phyloP scores from a whole-genome alignment of 2,329 filamentous ascomycete species.

The Colletotrichum gigasporum region DNA sequence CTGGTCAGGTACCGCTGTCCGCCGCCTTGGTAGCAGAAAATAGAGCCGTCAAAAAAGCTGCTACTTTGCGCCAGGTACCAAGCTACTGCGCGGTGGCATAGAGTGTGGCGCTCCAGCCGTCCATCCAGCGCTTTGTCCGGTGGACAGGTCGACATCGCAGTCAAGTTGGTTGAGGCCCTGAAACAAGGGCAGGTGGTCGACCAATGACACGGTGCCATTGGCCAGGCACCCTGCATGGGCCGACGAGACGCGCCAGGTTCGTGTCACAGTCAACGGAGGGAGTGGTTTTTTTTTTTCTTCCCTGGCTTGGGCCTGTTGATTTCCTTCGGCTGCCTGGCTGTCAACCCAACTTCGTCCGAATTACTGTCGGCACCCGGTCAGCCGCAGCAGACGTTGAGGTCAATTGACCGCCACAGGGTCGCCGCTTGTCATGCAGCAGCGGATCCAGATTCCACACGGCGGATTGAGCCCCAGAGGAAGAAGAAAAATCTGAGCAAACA shows the following conservation, averaged over 20 bases:
- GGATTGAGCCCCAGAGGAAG: background rate
- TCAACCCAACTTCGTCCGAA: constrained; percentile 18
- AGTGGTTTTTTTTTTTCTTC: background rate
- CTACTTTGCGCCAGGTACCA: background rate
- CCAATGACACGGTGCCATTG: constrained; percentile 21
- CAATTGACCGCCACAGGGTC: background rate
- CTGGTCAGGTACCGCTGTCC: background rate
- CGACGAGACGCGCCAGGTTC: constrained; percentile 11
- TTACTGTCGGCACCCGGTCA: background rate
- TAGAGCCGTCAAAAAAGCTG: background rate
- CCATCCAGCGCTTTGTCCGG: constrained; percentile 14
- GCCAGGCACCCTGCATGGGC: background rate
- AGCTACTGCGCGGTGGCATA: background rate
- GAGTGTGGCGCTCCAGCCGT: constrained; percentile 12
- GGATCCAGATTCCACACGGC: too few species aligned
- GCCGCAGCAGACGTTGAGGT: background rate
- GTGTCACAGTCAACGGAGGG: background rate
- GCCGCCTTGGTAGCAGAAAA: background rate
- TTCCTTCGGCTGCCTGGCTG: background rate
- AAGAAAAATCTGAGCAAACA: background rate
- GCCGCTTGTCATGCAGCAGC: background rate
- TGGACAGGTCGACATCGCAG: background rate
- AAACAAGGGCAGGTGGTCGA: constrained; percentile 8
- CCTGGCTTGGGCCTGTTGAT: background rate
- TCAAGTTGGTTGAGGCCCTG: constrained; percentile 1